Percentiles rank a stretch among this genome's conserved stretches.
phyloP scores from a whole-genome alignment of 1,284 basidiomycete species.

The Ustilago trichophora region DNA sequence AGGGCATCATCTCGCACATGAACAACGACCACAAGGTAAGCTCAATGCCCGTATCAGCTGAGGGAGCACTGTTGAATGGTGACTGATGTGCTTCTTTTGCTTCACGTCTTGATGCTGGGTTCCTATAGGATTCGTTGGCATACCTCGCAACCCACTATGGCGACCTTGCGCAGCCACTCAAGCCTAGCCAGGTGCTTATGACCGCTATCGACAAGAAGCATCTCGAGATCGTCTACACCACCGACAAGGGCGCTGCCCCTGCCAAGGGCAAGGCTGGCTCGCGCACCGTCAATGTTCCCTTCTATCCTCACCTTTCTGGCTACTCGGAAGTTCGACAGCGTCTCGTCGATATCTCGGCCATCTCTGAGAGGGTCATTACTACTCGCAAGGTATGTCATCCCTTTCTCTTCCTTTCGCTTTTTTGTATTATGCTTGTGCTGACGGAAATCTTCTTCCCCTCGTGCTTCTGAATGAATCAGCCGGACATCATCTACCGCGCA shows the following conservation, averaged over 20 bases:
- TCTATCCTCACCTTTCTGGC: conserved; percentile 35
- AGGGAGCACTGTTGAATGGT: too few species aligned
- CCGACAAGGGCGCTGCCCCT: conserved; percentile 12
- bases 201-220: conserved; percentile 45
- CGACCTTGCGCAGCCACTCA: conserved; percentile 29
- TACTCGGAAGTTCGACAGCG: conserved; percentile 42
- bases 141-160: conserved; percentile 46
- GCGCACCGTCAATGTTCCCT: conserved; percentile 25
- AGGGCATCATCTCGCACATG: conserved; percentile 45
- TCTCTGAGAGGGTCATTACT: conserved; percentile 39
- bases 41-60: too few species aligned
- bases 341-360: conserved; percentile 28
- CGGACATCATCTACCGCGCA: conserved; percentile 32
- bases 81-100: too few species aligned
- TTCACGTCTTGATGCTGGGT: too few species aligned
- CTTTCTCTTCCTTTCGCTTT: too few species aligned
- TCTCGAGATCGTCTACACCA: conserved; percentile 39
- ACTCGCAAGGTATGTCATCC: conserved; percentile 42
- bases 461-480: not conserved
- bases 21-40: conserved; percentile 51
- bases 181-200: conserved; percentile 42
- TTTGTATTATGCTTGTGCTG: too few species aligned
- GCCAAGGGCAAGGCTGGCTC: conserved; percentile 18
- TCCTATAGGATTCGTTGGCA: conserved; percentile 36
- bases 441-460: not conserved